Evolutionary conservation across 2,329 filamentous ascomycete genomes (phyloP).

Genomic region (Neonectria punicea): DNA sequence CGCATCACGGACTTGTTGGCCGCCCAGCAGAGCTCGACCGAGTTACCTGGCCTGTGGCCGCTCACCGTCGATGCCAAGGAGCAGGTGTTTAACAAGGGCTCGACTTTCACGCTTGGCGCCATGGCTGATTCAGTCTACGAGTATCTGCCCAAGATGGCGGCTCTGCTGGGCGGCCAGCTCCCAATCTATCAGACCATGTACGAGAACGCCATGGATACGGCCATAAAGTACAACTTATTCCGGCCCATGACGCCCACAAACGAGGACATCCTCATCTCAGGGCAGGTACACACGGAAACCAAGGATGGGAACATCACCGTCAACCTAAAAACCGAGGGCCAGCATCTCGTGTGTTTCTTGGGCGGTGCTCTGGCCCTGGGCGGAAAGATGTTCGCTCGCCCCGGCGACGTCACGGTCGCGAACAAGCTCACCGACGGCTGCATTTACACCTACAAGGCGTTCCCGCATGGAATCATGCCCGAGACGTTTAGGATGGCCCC

Average conservation of each 20-base stretch:
- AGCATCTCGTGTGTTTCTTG: constrained; percentile 62
- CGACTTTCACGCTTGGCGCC: constrained; percentile 60
- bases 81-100: constrained; percentile 36
- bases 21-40: constrained; percentile 71
- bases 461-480: constrained; percentile 63
- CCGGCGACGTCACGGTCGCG: constrained; percentile 56
- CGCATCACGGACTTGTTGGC: constrained; percentile 75
- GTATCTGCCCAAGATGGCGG: constrained; percentile 91
- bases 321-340: constrained; percentile 48
- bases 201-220: constrained; percentile 63
- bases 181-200: constrained; percentile 68
- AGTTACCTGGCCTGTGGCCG: constrained; percentile 79
- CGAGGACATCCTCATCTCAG: constrained; percentile 66
- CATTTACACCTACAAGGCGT: constrained; percentile 61
- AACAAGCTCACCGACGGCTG: constrained; percentile 61
- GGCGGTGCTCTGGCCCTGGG: constrained; percentile 63
- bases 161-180: constrained; percentile 65
- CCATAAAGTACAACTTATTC: constrained; percentile 68
- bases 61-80: constrained; percentile 38
- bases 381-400: constrained; percentile 54
- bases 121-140: constrained; percentile 73
- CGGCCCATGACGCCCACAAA: constrained; percentile 67
- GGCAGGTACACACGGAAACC: constrained; percentile 41
- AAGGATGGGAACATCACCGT: constrained; percentile 28
- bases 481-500: constrained; percentile 57